These are phyloP conservation scores for Trebouxia sp. DNA, from an alignment of 139 green algal genomes.

Conservation along the genomic window DNA sequence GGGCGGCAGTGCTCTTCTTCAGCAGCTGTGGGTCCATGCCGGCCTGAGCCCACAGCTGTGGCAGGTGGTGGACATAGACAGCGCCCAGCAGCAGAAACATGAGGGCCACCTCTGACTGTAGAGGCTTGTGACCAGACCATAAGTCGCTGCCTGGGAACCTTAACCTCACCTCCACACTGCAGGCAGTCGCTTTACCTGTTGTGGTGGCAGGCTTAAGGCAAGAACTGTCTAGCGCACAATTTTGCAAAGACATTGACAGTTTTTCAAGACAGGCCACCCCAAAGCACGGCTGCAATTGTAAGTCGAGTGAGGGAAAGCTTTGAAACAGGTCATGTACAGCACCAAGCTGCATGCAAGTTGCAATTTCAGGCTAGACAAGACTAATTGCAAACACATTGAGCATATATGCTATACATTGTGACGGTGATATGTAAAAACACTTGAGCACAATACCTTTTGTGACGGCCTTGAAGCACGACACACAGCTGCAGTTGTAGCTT, in stretches of 20 bases:
- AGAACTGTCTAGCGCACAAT: too few species aligned
- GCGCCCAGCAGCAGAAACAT: conserved; percentile 76
- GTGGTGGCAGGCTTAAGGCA: too few species aligned
- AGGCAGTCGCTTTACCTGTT: too few species aligned
- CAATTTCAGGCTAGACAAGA: not conserved
- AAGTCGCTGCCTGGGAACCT: conserved; percentile 65
- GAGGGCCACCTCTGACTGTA: conserved; percentile 59
- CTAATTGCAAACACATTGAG: too few species aligned
- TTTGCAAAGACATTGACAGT: conserved; percentile 48
- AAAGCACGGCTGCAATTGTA: not conserved
- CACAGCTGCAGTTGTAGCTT: too few species aligned
- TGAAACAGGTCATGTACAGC: not conserved
- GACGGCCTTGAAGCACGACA: too few species aligned
- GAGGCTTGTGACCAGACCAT: conserved; percentile 62
- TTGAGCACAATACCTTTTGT: too few species aligned
- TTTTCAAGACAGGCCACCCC: not conserved
- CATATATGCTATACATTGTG: too few species aligned
- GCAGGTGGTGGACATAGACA: conserved; percentile 64
- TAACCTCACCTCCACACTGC: conserved; percentile 64
- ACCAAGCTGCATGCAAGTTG: not conserved
- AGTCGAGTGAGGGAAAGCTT: too few species aligned
- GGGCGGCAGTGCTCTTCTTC: not conserved
- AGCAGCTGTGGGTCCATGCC: conserved; percentile 25
- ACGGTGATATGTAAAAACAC: too few species aligned
- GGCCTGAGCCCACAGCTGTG: conserved; percentile 41